These are phyloP conservation scores for Boletus sp. DNA, from an alignment of 768 basidiomycete species.

Conservation along the genomic window DNA sequence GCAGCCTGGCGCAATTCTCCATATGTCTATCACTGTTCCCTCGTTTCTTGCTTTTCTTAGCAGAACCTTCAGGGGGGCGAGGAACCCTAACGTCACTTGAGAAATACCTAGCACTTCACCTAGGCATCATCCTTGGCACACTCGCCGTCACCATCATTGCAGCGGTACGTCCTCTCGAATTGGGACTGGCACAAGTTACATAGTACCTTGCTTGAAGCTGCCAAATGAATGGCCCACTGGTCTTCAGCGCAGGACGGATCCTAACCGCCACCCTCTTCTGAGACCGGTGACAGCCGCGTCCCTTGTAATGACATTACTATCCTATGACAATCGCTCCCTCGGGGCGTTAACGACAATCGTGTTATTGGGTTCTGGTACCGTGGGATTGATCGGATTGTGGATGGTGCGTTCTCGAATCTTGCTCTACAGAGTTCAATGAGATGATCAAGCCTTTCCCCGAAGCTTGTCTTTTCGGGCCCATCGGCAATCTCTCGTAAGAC, in stretches of 20 bases:
- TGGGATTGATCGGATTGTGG: conserved; percentile 71
- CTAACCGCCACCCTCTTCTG: conserved; percentile 58
- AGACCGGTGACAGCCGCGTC: conserved; percentile 54
- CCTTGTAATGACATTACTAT: conserved; percentile 53
- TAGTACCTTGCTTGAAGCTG: conserved; percentile 31
- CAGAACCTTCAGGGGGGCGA: conserved; percentile 44
- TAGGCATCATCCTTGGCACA: conserved; percentile 58
- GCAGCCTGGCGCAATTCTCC: conserved; percentile 36
- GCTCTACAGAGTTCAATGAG: conserved; percentile 6
- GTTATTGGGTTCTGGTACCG: conserved; percentile 44
- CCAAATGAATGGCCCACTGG: conserved; percentile 39
- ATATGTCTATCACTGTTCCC: conserved; percentile 51
- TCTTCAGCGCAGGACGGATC: conserved; percentile 25
- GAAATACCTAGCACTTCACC: conserved; percentile 61
- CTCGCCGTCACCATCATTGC: conserved; percentile 55
- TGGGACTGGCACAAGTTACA: neutral
- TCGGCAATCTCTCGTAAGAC: conserved; percentile 62
- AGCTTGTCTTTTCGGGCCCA: conserved; percentile 63
- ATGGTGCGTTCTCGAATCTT: conserved; percentile 45
- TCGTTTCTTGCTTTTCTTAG: conserved; percentile 63
- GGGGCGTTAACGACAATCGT: conserved; percentile 55
- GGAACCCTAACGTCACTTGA: conserved; percentile 61
- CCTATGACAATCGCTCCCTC: conserved; percentile 59
- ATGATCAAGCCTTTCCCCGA: conserved; percentile 13
- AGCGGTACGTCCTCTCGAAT: conserved; percentile 39